Conservation (phyloP, 1,139 yeast species). For the Suhomyces guaymorum region DNA sequence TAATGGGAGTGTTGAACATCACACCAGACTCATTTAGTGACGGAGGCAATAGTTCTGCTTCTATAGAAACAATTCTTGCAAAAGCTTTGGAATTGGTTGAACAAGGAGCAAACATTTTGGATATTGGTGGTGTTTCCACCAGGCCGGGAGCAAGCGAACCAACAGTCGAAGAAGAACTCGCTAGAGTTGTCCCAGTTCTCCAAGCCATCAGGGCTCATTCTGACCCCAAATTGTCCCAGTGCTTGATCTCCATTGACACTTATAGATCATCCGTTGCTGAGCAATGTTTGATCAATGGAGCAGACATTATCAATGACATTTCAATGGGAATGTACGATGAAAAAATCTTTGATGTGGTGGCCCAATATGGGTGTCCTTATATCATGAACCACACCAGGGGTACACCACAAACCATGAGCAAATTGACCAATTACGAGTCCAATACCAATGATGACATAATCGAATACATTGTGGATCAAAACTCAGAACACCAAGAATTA, state of each 20-base stretch:
- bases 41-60: conserved; percentile 56
- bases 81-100: conserved; percentile 47
- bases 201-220: conserved; percentile 53
- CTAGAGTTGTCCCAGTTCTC: conserved; percentile 70
- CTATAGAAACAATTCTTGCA: conserved; percentile 33
- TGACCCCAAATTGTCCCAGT: conserved; percentile 36
- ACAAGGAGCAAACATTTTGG: conserved; percentile 70
- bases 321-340: conserved; percentile 78
- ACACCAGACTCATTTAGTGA: conserved; percentile 98
- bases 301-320: conserved; percentile 88
- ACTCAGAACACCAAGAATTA: conserved; percentile 27
- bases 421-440: conserved; percentile 54
- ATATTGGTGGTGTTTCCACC: conserved; percentile 92
- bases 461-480: conserved; percentile 39
- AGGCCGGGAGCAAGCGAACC: conserved; percentile 76
- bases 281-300: conserved; percentile 70
- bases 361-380: conserved; percentile 72
- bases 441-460: conserved; percentile 40
- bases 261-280: conserved; percentile 76
- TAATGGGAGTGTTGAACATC: conserved; percentile 87
- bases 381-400: conserved; percentile 87
- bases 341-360: conserved; percentile 64
- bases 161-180: conserved; percentile 56
- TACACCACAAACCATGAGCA: conserved; percentile 70
- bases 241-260: conserved; percentile 79